Conservation (phyloP, 2,329 filamentous ascomycete species). For the Coniochaeta sp. region DNA sequence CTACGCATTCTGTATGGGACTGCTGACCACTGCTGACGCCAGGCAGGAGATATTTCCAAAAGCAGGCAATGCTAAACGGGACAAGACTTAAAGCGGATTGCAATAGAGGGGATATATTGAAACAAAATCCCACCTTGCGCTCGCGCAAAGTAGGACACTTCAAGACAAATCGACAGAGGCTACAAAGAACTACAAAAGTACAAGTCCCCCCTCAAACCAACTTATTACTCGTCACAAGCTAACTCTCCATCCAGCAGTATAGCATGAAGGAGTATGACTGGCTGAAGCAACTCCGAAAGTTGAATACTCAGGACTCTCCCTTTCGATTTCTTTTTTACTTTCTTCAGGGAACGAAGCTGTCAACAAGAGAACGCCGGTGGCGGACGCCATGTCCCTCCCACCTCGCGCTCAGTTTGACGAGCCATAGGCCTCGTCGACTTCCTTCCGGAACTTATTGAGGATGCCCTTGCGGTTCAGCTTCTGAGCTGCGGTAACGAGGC, state of each 20-base stretch:
- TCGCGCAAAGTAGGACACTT: not conserved
- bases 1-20: not conserved
- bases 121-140: not conserved
- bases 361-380: not conserved
- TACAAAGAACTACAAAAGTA: not conserved
- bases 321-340: not conserved
- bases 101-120: not conserved
- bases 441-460: slow-evolving; percentile 50
- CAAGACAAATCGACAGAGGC: not conserved
- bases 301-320: no score
- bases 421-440: slow-evolving; percentile 54
- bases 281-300: no score
- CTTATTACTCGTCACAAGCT: not conserved
- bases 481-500: slow-evolving; percentile 60
- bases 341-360: not conserved
- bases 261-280: no score
- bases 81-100: not conserved
- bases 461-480: slow-evolving; percentile 67
- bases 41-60: not conserved
- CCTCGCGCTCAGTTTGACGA: slow-evolving; percentile 5
- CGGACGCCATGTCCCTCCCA: not conserved
- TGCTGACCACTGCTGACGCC: not conserved
- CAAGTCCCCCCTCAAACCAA: not conserved
- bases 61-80: not conserved
- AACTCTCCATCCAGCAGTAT: not conserved